phyloP scores from a whole-genome alignment of 768 basidiomycete species.

The Pleurotus ostreatus region DNA sequence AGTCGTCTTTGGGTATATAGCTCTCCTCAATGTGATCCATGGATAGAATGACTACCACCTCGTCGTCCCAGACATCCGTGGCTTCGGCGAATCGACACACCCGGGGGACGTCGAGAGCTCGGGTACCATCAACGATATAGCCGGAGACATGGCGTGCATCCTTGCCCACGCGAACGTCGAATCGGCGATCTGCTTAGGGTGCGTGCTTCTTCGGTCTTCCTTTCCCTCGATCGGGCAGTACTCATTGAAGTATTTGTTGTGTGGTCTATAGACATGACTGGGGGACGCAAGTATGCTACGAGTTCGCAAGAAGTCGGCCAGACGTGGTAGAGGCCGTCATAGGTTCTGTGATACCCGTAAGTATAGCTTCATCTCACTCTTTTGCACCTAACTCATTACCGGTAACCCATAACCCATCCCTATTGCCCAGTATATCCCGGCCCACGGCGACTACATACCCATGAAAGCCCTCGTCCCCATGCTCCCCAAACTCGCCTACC shows the following conservation, averaged over 20 bases:
- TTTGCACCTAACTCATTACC: not conserved
- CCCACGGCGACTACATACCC: conserved; percentile 43
- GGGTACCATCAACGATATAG: conserved; percentile 56
- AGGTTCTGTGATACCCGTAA: conserved; percentile 58
- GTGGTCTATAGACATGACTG: conserved; percentile 59
- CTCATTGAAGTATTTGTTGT: too few relatives aligned
- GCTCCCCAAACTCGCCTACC: conserved; percentile 58
- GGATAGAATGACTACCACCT: conserved; percentile 56
- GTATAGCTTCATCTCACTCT: conserved; percentile 12
- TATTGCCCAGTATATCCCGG: conserved; percentile 54
- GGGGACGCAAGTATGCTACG: conserved; percentile 66
- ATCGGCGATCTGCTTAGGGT: conserved; percentile 64
- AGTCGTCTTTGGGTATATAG: not conserved
- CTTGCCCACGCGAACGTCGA: conserved; percentile 45
- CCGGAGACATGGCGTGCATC: conserved; percentile 61
- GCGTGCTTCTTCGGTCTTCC: conserved; percentile 9
- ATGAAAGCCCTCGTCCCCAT: conserved; percentile 31
- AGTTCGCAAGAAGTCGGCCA: conserved; percentile 64
- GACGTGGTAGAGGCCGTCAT: conserved; percentile 59
- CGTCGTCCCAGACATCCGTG: conserved; percentile 60
- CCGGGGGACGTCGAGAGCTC: conserved; percentile 59
- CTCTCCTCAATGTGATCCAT: not conserved
- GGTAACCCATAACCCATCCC: not conserved
- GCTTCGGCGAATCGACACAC: conserved; percentile 66
- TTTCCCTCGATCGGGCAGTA: not conserved